Percentiles rank a stretch among this genome's conserved stretches.
phyloP scores from a whole-genome alignment of 129 eudicot species.

The Artemisia argyi region DNA sequence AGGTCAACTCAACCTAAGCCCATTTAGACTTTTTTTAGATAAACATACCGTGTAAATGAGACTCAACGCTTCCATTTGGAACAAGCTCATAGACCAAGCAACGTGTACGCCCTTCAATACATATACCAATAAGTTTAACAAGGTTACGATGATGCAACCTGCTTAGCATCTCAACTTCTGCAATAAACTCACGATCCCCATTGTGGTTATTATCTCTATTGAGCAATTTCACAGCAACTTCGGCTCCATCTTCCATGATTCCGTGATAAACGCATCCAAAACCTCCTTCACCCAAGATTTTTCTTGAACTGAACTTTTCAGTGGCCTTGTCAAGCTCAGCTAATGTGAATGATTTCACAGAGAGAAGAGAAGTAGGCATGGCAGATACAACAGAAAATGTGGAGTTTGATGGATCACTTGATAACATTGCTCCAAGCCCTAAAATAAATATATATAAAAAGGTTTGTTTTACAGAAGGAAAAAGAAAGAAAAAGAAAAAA shows the following conservation, averaged over 20 bases:
- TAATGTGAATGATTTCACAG: conserved; percentile 86
- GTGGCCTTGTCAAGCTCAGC: conserved; percentile 88
- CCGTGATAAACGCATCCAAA: conserved; percentile 97
- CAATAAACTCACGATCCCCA: conserved; percentile 91
- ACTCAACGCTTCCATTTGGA: conserved; percentile 89
- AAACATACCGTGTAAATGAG: conserved; percentile 88
- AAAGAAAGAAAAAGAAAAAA: background rate
- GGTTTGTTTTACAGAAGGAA: background rate
- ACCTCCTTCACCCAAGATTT: conserved; percentile 97
- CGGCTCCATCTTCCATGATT: conserved; percentile 65
- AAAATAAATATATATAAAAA: background rate
- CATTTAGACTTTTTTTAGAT: background rate
- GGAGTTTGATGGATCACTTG: conserved; percentile 82
- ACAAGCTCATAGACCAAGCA: conserved; percentile 96
- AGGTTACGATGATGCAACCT: conserved; percentile 96
- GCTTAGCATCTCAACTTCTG: conserved; percentile 96
- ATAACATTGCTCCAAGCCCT: conserved; percentile 76
- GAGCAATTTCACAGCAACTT: conserved; percentile 88
- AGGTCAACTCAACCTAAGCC: background rate
- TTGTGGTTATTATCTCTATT: conserved; percentile 82
- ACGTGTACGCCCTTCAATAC: conserved; percentile 90
- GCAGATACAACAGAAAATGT: conserved; percentile 69
- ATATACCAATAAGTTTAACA: conserved; percentile 89
- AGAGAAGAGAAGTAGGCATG: conserved; percentile 80
- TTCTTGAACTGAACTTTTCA: conserved; percentile 65